These are phyloP conservation scores for Sporisorium iseilematis-ciliati DNA, from an alignment of 1,284 basidiomycete genomes.

Conservation along the genomic window DNA sequence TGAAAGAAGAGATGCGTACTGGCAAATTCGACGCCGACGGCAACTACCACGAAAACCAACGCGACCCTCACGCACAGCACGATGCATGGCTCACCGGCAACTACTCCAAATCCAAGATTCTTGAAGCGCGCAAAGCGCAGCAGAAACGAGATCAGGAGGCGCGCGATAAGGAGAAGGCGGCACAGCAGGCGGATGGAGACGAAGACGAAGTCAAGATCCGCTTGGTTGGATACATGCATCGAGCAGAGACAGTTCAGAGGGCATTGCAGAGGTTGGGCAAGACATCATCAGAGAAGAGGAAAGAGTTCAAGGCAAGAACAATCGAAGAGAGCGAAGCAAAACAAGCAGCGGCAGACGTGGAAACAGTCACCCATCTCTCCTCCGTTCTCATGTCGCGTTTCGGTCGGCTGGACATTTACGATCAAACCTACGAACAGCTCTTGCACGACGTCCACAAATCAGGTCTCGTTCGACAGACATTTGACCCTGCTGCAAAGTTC, in stretches of 20 bases:
- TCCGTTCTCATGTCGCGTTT: slow-evolving; percentile 63
- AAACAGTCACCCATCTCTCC: slow-evolving; percentile 59
- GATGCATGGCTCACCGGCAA: slow-evolving; percentile 94
- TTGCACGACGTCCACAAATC: slow-evolving; percentile 59
- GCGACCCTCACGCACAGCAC: slow-evolving; percentile 88
- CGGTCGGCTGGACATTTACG: slow-evolving; percentile 66
- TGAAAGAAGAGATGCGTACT: slow-evolving; percentile 98
- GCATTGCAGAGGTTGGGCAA: slow-evolving; percentile 86
- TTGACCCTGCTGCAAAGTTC: slow-evolving; percentile 56
- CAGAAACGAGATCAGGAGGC: slow-evolving; percentile 75
- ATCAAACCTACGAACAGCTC: slow-evolving; percentile 63
- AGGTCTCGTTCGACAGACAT: slow-evolving; percentile 59
- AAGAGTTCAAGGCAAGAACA: slow-evolving; percentile 73
- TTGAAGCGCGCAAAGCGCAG: slow-evolving; percentile 77
- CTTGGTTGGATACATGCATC: slow-evolving; percentile 78
- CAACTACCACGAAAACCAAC: slow-evolving; percentile 81
- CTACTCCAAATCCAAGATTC: slow-evolving; percentile 83
- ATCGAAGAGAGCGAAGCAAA: slow-evolving; percentile 2
- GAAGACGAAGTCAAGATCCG: slow-evolving; percentile 74
- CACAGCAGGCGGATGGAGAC: slow-evolving; percentile 78
- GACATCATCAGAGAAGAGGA: slow-evolving; percentile 70
- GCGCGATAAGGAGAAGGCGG: slow-evolving; percentile 71
- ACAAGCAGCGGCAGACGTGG: slow-evolving; percentile 43
- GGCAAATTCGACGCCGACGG: slow-evolving; percentile 97
- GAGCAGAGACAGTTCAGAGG: slow-evolving; percentile 90